phyloP scores from a whole-genome alignment of 257 asterid species.

The Solanum corneliomulleri region DNA sequence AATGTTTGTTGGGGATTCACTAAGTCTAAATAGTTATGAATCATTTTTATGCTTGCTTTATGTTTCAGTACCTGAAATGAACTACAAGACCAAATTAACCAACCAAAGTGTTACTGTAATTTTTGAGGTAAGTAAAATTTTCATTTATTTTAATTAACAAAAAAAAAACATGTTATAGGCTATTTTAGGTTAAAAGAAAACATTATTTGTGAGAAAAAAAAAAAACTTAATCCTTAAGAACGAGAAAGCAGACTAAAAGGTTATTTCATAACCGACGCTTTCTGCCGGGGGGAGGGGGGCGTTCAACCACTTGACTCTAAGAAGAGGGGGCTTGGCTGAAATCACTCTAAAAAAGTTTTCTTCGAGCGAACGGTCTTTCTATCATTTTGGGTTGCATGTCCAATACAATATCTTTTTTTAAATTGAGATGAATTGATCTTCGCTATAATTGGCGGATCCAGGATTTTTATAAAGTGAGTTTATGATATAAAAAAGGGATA shows the following conservation, averaged over 20 bases:
- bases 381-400: background rate
- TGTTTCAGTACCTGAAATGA: constrained; percentile 1
- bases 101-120: background rate
- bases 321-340: too few species aligned
- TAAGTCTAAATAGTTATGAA: constrained; percentile 10
- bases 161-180: background rate
- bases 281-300: background rate
- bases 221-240: background rate
- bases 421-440: background rate
- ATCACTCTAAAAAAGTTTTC: too few species aligned
- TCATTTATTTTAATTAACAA: background rate
- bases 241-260: background rate
- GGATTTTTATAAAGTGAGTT: too few species aligned
- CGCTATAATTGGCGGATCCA: fast-evolving
- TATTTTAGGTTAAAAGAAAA: background rate
- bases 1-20: constrained; percentile 25
- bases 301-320: too few species aligned
- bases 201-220: background rate
- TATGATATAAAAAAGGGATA: too few species aligned
- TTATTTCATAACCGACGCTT: background rate
- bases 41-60: constrained; percentile 17
- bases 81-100: background rate
- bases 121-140: background rate
- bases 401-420: background rate
- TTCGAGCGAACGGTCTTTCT: too few species aligned